Evolutionary conservation across 352 stramenopile species (phyloP), one percentile per base, ranked within the genome.

Genomic region (Globisporangium ultimum): DNA sequence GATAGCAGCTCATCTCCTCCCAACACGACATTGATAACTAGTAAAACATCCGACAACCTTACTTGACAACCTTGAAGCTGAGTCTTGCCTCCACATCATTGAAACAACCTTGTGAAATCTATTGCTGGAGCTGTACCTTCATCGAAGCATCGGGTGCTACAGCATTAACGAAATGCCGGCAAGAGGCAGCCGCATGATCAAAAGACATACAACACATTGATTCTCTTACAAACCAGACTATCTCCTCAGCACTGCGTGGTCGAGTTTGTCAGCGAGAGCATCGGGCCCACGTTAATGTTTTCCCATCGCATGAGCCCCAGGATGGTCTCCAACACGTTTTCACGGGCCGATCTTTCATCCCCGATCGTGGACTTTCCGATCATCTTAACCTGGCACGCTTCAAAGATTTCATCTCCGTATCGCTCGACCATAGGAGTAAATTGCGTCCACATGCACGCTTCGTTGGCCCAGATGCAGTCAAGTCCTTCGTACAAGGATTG

Each of bases 251-350:
- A 6, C 40, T 45, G 40, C 40, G 40, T n/a, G 12, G 12, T 6
- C 50, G 50, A 17, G 50, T 38, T 22, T 32, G 53, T 68, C 15
- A 81, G 52, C 32, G 58, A 68, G 28, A 76, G 68, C 28, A 55
- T 66, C 22, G 70, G 58, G 6, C 67, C 69, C 20, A 80, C 66
- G 55, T 84, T 84, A 41, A 70, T 72, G 53, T 80, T 76, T 50
- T 81, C 75, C 75, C 75, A 84, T 10, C 75, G 67, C 51, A 73
- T 22, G 40, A 84, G 57, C 1, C 72, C 72, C 58, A 84, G 66
- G 17, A 84, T 66, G 10, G 74, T 80, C 66, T 84, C 75, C 15
- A 84, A 57, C 15, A 76, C 75, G 43, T 81, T 81, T 12, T 60
- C 58, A 10, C 68, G 59, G 34, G 70, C 65, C 38, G 53, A 59